Evolutionary conservation across 768 basidiomycete species (phyloP).

Genomic region (Boletus reticulatus): DNA sequence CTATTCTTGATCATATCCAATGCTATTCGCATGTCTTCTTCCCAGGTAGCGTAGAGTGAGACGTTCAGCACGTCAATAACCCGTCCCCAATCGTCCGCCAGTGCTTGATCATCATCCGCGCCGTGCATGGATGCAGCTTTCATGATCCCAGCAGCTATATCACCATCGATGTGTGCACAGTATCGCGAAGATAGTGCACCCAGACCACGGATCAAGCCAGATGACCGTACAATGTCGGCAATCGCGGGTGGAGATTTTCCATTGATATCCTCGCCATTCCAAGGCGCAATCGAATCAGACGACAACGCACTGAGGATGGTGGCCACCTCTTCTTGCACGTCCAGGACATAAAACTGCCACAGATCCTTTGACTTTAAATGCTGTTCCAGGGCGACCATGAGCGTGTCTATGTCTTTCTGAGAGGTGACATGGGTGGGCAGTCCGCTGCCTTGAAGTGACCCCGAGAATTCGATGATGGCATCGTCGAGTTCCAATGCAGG

Average conservation of each 20-base stretch:
- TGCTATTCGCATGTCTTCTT: conserved; percentile 75
- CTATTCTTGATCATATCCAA: conserved; percentile 74
- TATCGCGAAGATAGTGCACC: conserved; percentile 64
- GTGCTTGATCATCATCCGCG: conserved; percentile 43
- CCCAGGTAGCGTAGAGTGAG: conserved; percentile 82
- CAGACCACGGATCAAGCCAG: conserved; percentile 57
- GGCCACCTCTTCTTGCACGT: conserved; percentile 59
- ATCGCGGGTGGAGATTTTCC: conserved; percentile 64
- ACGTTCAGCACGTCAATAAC: conserved; percentile 89
- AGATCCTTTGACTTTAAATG: conserved; percentile 65
- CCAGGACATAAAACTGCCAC: conserved; percentile 95
- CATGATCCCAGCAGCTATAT: conserved; percentile 70
- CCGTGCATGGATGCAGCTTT: conserved; percentile 60
- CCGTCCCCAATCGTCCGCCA: conserved; percentile 70
- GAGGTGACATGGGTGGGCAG: conserved; percentile 72
- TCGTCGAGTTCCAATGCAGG: conserved; percentile 93
- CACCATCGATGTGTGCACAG: conserved; percentile 59
- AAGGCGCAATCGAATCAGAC: conserved; percentile 42
- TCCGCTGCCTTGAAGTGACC: conserved; percentile 56
- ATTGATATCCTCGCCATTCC: conserved; percentile 59
- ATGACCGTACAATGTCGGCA: conserved; percentile 56
- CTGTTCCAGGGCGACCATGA: conserved; percentile 62
- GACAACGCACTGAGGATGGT: conserved; percentile 43
- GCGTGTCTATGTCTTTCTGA: conserved; percentile 60
- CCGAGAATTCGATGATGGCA: conserved; percentile 80